Conservation (phyloP, 345 rosid genomes). For the Microcos paniculata region DNA sequence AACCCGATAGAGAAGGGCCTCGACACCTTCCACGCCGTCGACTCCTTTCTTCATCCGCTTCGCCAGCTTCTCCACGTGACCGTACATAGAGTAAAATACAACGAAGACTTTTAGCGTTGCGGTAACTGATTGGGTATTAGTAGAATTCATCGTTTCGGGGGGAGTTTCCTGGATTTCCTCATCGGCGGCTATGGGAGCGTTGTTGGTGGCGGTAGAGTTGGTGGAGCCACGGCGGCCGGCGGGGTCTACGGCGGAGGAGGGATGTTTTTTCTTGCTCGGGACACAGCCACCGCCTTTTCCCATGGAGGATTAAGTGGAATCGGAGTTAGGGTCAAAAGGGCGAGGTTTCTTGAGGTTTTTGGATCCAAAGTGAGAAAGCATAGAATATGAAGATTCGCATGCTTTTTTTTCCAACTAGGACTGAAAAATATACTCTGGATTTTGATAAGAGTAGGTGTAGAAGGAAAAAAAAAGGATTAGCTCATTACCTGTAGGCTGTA, state of each 20-base stretch:
- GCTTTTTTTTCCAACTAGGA: background rate
- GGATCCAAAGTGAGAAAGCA: conserved; percentile 4
- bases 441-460: background rate
- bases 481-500: too few relatives aligned
- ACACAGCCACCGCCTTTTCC: conserved; percentile 98
- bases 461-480: background rate
- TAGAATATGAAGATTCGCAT: background rate
- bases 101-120: conserved; percentile 43
- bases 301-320: conserved; percentile 38
- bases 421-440: background rate
- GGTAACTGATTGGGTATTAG: conserved; percentile 10
- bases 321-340: too few relatives aligned
- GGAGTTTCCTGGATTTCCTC: conserved; percentile 27
- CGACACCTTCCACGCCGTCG: conserved; percentile 56
- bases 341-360: background rate
- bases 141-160: conserved; percentile 17
- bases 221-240: conserved; percentile 18
- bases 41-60: conserved; percentile 71
- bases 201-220: conserved; percentile 12
- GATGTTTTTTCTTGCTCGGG: conserved; percentile 81
- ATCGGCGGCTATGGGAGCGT: conserved; percentile 46
- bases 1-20: conserved; percentile 52
- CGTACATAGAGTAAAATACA: conserved; percentile 71
- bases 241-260: conserved; percentile 31
- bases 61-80: conserved; percentile 71